These are phyloP conservation scores for Onygenales sp. DNA, from an alignment of 2,329 filamentous ascomycete genomes.

Conservation along the genomic window DNA sequence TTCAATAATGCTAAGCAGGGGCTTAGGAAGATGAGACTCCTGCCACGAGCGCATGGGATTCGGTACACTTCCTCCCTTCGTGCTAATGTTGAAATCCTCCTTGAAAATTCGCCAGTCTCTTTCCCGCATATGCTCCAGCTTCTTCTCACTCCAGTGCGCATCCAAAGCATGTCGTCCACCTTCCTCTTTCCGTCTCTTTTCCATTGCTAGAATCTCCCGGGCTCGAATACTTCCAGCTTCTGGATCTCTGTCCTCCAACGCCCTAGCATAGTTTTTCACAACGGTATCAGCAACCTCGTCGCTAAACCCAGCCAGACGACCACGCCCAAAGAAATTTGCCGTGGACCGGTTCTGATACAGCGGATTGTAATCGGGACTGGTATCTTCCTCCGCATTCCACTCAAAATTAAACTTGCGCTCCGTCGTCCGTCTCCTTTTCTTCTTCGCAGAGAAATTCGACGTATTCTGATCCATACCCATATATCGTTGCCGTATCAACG, in stretches of 20 bases:
- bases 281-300: constrained; percentile 46
- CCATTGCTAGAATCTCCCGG: constrained; percentile 73
- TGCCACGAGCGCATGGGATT: constrained; percentile 94
- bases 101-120: constrained; percentile 99
- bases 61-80: constrained; percentile 83
- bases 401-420: constrained; percentile 99
- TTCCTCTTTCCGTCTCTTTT: constrained; percentile 64
- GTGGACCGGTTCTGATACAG: constrained; percentile 62
- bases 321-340: constrained; percentile 60
- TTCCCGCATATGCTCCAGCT: constrained; percentile 85
- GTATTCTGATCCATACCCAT: constrained; percentile 78
- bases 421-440: constrained; percentile 85
- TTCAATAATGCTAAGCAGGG: constrained; percentile 71
- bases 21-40: constrained; percentile 70
- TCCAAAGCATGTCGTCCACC: constrained; percentile 65
- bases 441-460: constrained; percentile 86
- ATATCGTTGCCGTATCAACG: constrained; percentile 69
- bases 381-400: constrained; percentile 94
- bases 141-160: constrained; percentile 94
- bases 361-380: constrained; percentile 71
- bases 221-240: constrained; percentile 71
- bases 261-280: constrained; percentile 51
- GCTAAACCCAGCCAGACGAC: constrained; percentile 56
- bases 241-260: constrained; percentile 63
- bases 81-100: constrained; percentile 94